Base-by-base conservation (phyloP, 768 basidiomycete species). In the Xerocomellus chrysenteron region DNA sequence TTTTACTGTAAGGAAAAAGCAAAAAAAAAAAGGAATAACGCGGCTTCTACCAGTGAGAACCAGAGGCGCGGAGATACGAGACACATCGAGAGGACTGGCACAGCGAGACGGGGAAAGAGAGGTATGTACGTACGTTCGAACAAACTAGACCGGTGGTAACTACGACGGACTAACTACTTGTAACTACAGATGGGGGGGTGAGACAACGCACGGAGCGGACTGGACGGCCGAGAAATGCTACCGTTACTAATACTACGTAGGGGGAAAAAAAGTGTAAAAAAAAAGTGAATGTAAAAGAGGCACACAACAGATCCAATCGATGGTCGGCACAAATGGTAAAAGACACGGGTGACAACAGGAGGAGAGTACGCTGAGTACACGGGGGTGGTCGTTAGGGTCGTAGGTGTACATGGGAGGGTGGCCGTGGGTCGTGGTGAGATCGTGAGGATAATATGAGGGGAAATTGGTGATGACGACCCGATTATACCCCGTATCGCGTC, bases 401-500 rank as follows among this genome's bases (percentile, higher is more conserved):
- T 63, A 45, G 54, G 39, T 8, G 56, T 54, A 64, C 63, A 58
- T 46, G 39, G 56, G 44, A 44, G 40, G 28, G 19, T 47, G 52
- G 35, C 42, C 39, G 36, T 42, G 37, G 47, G 42, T 64, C 52
- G 30, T 63, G 50, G 45, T 55, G 47, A 57, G 55, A 57, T 68
- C 58, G 28, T 68, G 24, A 57, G 52, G 43, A 59, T 50, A 46
- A 57, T 40, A 50, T 35, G 16, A 28, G 17, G 28, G 32, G 6
- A 40, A 28, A 17, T 51, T 47, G 33, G 30, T 2, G 24, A 42
- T 13, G 47, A 47, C n/a, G 41, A 52, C 58, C 57, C 45, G 36
- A 49, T 75, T 77, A 96, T 47, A 98, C 92, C 61, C 87, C 87
- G 67, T 98, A 99, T 45, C 94, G 88, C 64, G 86, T 77, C 11